Base-by-base conservation (phyloP, 2,329 filamentous ascomycete species). In the Colletotrichum lini region DNA sequence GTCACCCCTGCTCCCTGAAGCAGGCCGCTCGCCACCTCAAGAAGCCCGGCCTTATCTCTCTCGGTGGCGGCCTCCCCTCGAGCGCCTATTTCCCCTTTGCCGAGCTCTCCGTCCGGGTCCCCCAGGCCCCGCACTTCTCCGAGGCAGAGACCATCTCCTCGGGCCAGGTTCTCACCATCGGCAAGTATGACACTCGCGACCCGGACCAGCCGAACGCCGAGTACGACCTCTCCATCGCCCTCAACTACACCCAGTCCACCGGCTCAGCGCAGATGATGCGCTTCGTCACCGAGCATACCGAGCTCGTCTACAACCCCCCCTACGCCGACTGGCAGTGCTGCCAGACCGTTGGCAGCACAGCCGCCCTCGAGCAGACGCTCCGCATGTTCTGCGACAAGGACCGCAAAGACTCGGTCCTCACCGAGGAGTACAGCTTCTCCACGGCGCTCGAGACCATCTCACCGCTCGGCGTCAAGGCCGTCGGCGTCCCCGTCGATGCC, bases 31-130 rank as follows among this genome's bases (percentile, higher is more conserved):
- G 88, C 67, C 92, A 91, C 79, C 88, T 98, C 64, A 93, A 92
- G 78, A 94, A 88, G 49, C 94, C 95, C 0, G 95, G 93, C 18
- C 83, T 98, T 70, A 96, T 99, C 78, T 98, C 95, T 1, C 91
- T 99, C 2, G 96, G 96, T 66, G 96, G 96, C 62, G 96, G 96
- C 4, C 85, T 99, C 23, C 96, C 96, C 4, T 95, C 94, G 16
- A 90, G 93, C 72, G 92, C 96, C 80, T 94, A 97, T 82, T 99
- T 99, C 78, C 96, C 96, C n/a, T 91, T 98, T 77, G 91, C 96
- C 74, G 88, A 92, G 74, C 82, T 98, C 60, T 88, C 87, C 73
- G 83, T 97, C 82, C 93, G 92, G 76, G 90, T 97, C 1, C 94
- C 95, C 18, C 82, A 84, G 2, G 83, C 90, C 18, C 91, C 92